Conservation (phyloP, 148 eudicot species). For the Cornus florida region DNA sequence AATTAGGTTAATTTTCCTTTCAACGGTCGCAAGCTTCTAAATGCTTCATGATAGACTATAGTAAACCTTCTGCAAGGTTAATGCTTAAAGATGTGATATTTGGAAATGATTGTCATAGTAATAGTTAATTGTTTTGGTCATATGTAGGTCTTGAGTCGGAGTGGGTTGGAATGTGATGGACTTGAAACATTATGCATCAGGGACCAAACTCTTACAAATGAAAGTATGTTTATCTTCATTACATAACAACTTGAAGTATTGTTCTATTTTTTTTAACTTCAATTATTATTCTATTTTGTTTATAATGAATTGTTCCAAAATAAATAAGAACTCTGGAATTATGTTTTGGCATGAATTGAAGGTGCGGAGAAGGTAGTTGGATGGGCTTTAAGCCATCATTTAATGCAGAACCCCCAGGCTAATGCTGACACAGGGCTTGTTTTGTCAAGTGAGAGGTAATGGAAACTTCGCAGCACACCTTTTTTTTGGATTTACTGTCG, state of each 20-base stretch:
- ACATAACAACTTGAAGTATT: not conserved
- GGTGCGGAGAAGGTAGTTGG: slow-evolving; percentile 93
- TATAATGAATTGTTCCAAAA: not conserved
- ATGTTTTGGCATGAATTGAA: slow-evolving; percentile 30
- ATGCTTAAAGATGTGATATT: slow-evolving; percentile 7
- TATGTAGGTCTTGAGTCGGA: slow-evolving; percentile 65
- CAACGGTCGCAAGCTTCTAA: not conserved
- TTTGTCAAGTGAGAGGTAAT: slow-evolving; percentile 72
- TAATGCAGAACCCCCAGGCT: slow-evolving; percentile 57
- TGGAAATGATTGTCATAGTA: not conserved
- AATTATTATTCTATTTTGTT: not conserved
- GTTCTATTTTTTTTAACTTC: not conserved
- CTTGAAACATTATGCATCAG: slow-evolving; percentile 71
- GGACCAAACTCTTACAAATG: slow-evolving; percentile 70
- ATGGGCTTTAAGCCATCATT: slow-evolving; percentile 87
- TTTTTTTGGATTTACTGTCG: not conserved
- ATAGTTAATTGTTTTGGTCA: slow-evolving; percentile 11
- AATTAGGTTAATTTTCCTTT: slow-evolving; percentile 9
- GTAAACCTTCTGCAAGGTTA: slow-evolving; percentile 1
- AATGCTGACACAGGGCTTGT: slow-evolving; percentile 56
- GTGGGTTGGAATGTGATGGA: slow-evolving; percentile 71
- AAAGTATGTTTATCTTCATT: slow-evolving; percentile 50
- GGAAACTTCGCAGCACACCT: not conserved
- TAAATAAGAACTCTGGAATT: not conserved
- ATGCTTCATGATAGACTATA: not conserved